These are phyloP conservation scores for Solanum medicagineum DNA, from an alignment of 257 asterid genomes.

Conservation along the genomic window DNA sequence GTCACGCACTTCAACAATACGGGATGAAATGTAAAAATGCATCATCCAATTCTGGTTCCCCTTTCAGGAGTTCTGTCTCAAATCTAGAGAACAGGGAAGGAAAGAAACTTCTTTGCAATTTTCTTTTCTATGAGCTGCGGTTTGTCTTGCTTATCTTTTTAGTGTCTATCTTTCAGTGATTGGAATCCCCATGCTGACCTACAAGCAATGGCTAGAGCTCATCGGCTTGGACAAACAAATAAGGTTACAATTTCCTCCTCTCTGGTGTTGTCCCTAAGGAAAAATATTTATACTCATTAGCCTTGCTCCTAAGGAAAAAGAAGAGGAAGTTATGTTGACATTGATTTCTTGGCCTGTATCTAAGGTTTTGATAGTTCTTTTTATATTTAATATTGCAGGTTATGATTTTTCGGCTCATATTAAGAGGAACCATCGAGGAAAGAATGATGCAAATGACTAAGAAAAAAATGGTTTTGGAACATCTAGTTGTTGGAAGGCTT, in stretches of 20 bases:
- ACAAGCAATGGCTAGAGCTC: slow-evolving; percentile 99
- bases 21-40: background rate
- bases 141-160: background rate
- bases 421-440: slow-evolving; percentile 96
- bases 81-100: background rate
- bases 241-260: slow-evolving; percentile 36
- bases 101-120: background rate
- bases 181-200: slow-evolving; percentile 99
- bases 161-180: slow-evolving; percentile 52
- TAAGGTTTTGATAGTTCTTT: background rate
- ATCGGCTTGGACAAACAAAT: slow-evolving; percentile 98
- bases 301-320: background rate
- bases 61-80: background rate
- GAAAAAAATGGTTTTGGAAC: slow-evolving; percentile 98
- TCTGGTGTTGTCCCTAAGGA: background rate
- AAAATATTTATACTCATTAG: slow-evolving; percentile 5
- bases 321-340: background rate
- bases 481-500: slow-evolving; percentile 94
- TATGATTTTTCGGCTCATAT: slow-evolving; percentile 79
- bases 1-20: background rate
- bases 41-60: background rate
- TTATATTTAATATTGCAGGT: slow-evolving; percentile 42
- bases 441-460: slow-evolving; percentile 99
- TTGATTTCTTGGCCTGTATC: slow-evolving; percentile 6
- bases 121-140: background rate